phyloP scores from a whole-genome alignment of 2,329 filamentous ascomycete species.

The Teratosphaeria zuluensis region DNA sequence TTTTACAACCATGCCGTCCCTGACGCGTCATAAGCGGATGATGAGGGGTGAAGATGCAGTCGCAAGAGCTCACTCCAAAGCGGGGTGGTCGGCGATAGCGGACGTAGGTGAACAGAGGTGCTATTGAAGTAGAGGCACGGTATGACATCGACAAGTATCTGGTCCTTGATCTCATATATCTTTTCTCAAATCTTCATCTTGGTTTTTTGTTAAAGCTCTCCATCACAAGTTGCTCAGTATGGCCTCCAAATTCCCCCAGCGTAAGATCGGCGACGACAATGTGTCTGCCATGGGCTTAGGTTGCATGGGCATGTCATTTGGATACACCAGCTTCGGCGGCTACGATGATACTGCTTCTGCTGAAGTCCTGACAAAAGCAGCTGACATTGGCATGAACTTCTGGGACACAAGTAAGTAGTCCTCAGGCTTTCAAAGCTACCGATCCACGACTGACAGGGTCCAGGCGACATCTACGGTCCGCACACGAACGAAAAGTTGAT shows the following conservation, averaged over 20 bases:
- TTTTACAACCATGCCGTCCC: no score
- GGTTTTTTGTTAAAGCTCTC: no score
- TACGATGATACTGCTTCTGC: conserved; percentile 19
- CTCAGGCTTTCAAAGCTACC: background rate
- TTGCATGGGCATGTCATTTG: conserved; percentile 28
- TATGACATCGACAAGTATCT: no score
- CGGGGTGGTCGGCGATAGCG: no score
- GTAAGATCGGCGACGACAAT: conserved; percentile 31
- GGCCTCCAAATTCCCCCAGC: conserved; percentile 26
- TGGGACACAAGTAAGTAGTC: conserved; percentile 15
- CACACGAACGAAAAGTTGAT: conserved; percentile 24
- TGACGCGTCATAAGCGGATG: no score
- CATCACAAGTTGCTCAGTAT: conserved; percentile 4
- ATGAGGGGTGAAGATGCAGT: no score
- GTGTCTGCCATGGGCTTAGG: conserved; percentile 25
- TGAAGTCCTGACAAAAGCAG: conserved; percentile 17
- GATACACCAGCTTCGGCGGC: conserved; percentile 12
- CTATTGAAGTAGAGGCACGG: no score
- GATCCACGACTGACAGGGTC: background rate
- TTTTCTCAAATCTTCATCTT: no score
- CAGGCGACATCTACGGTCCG: conserved; percentile 20
- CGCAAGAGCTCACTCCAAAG: no score
- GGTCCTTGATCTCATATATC: no score
- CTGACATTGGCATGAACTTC: conserved; percentile 20
- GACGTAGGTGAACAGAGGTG: no score